A percentile compares a stretch with the other conserved stretches of the same genome.
Evolutionary conservation across 2,329 filamentous ascomycete genomes (phyloP).

Genomic region (Aquanectria penicillioides): DNA sequence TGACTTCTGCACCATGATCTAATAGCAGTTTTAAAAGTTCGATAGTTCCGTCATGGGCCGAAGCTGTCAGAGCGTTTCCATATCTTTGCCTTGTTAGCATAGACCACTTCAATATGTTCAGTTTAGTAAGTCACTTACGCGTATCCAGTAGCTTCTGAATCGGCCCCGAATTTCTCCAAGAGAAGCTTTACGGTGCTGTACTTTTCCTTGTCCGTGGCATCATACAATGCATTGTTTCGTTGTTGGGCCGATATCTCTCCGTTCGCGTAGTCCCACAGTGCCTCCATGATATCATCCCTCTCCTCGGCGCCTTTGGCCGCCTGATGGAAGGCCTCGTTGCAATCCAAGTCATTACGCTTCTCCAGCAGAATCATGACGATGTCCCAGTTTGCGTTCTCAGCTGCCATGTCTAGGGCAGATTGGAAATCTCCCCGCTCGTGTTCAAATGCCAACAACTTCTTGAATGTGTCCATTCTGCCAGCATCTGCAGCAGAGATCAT

Average conservation of each 20-base stretch:
- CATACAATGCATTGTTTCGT: not conserved
- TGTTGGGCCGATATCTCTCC: not conserved
- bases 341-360: conserved; percentile 44
- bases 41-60: conserved; percentile 49
- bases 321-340: conserved; percentile 47
- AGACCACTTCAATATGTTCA: not conserved
- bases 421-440: conserved; percentile 47
- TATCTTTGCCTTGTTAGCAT: not conserved
- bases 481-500: conserved; percentile 50
- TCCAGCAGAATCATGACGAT: conserved; percentile 49
- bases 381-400: conserved; percentile 50
- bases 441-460: conserved; percentile 49
- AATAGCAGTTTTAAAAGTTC: conserved; percentile 45
- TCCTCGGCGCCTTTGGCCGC: conserved; percentile 46
- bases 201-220: not conserved
- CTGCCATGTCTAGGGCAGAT: conserved; percentile 45
- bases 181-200: not conserved
- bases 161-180: not conserved
- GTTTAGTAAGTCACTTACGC: no score
- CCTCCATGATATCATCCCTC: conserved; percentile 46
- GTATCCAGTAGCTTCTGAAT: not conserved
- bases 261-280: conserved; percentile 1
- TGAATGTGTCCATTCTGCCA: conserved; percentile 53
- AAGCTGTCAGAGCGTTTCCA: conserved; percentile 46
- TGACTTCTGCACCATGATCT: conserved; percentile 46